These are phyloP conservation scores for Cyberlindnera meyerae DNA, from an alignment of 805 yeast species.

Conservation along the genomic window DNA sequence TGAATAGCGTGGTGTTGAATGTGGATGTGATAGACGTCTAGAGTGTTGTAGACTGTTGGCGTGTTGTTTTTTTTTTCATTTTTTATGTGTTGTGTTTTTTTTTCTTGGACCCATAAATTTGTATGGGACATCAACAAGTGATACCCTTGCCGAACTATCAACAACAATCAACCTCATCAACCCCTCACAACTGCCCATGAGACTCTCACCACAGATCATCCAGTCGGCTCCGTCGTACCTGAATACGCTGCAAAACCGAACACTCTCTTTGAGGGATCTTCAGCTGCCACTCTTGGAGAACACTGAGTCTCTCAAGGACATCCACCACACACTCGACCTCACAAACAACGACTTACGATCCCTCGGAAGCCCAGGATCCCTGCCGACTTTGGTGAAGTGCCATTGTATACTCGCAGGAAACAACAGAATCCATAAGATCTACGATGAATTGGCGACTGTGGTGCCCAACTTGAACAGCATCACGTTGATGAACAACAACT, in stretches of 20 bases:
- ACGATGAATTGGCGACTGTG: slow-evolving; percentile 29
- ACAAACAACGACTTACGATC: slow-evolving; percentile 67
- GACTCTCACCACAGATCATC: slow-evolving; percentile 47
- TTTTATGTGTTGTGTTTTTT: too few relatives aligned
- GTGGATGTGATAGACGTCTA: too few relatives aligned
- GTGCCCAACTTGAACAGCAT: slow-evolving; percentile 48
- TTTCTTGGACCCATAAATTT: too few relatives aligned
- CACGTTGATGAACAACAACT: slow-evolving; percentile 46
- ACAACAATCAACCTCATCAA: too few relatives aligned
- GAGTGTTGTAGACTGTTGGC: too few relatives aligned
- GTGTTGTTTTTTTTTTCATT: too few relatives aligned
- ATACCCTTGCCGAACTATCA: too few relatives aligned
- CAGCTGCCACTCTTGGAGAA: slow-evolving; percentile 41
- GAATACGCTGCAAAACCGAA: slow-evolving; percentile 37
- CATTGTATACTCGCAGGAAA: slow-evolving; percentile 56
- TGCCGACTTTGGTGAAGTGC: slow-evolving; percentile 41
- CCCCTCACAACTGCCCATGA: too few relatives aligned
- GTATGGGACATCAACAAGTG: too few relatives aligned
- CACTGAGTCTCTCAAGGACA: slow-evolving; percentile 37
- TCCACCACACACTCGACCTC: slow-evolving; percentile 56
- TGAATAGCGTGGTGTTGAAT: too few relatives aligned
- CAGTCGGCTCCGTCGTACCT: slow-evolving; percentile 45
- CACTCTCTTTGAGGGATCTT: slow-evolving; percentile 37
- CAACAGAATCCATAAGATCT: slow-evolving; percentile 49
- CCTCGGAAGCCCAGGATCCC: slow-evolving; percentile 34